These are phyloP conservation scores for Metschnikowia vanudenii DNA, from an alignment of 805 yeast genomes.

Conservation along the genomic window DNA sequence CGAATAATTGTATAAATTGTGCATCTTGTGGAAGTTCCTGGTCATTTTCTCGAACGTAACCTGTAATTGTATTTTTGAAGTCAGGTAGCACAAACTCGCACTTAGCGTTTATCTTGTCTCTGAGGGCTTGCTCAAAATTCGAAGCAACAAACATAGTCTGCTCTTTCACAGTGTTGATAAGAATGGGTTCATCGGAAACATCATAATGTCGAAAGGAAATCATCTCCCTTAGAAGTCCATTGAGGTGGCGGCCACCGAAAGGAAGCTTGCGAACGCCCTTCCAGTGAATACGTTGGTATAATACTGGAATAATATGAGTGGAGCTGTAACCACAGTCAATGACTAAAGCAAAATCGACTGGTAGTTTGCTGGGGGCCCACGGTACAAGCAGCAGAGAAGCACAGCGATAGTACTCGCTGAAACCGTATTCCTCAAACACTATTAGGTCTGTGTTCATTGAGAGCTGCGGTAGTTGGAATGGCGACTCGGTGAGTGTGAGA, in stretches of 20 bases:
- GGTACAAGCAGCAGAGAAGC: constrained; percentile 62
- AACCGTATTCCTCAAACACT: constrained; percentile 90
- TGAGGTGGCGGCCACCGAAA: constrained; percentile 82
- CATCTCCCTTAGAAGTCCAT: constrained; percentile 79
- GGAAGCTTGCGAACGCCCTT: constrained; percentile 75
- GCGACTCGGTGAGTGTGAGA: constrained; percentile 74
- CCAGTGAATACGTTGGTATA: constrained; percentile 74
- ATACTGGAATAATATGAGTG: constrained; percentile 83
- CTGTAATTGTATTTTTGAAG: constrained; percentile 73
- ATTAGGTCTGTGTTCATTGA: constrained; percentile 88
- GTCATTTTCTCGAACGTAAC: constrained; percentile 52
- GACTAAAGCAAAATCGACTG: constrained; percentile 66
- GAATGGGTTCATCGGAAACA: constrained; percentile 83
- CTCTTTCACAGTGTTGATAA: constrained; percentile 86
- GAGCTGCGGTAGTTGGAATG: constrained; percentile 76
- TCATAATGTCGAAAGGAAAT: constrained; percentile 90
- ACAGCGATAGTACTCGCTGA: constrained; percentile 65
- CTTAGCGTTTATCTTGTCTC: constrained; percentile 33
- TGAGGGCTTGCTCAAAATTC: constrained; percentile 52
- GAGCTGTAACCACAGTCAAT: constrained; percentile 87
- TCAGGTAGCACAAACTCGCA: constrained; percentile 86
- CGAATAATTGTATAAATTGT: constrained; percentile 67
- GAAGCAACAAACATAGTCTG: constrained; percentile 65
- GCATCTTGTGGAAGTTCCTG: constrained; percentile 42
- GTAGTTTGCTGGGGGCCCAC: constrained; percentile 38